Conservation (phyloP, 306 rosid genomes). For the Fagus crenata region DNA sequence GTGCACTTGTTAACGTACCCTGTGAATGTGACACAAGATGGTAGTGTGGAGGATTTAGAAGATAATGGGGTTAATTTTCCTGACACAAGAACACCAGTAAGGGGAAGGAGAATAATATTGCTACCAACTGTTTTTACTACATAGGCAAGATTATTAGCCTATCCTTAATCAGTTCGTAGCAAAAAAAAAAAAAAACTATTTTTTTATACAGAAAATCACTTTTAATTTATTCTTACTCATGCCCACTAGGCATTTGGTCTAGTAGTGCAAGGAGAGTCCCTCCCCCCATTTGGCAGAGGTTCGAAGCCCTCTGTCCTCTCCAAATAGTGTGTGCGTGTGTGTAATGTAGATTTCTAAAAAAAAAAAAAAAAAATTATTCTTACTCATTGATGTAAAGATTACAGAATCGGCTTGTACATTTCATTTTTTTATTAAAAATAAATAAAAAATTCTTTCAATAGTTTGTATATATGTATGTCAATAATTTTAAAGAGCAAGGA, state of each 20-base stretch:
- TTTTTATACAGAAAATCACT: neutral
- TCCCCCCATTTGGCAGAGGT: too few relatives aligned
- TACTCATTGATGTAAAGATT: neutral
- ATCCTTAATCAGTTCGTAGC: too few relatives aligned
- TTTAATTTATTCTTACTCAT: neutral
- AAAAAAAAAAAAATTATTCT: neutral
- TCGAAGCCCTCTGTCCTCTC: too few relatives aligned
- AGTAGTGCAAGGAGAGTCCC: too few relatives aligned
- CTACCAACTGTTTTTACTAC: constrained; percentile 64
- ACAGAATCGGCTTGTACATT: neutral
- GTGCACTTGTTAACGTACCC: constrained; percentile 77
- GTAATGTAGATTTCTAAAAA: too few relatives aligned
- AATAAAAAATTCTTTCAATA: too few relatives aligned
- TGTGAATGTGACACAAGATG: constrained; percentile 47
- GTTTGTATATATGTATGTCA: too few relatives aligned
- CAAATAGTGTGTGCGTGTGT: too few relatives aligned
- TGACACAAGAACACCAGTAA: constrained; percentile 55
- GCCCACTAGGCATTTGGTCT: too few relatives aligned
- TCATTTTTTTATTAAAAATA: neutral
- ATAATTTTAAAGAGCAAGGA: neutral
- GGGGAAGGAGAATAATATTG: constrained; percentile 61
- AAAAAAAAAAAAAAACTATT: neutral
- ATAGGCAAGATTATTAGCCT: constrained; percentile 10
- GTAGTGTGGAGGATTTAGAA: constrained; percentile 45
- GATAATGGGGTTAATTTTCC: constrained; percentile 57